These are phyloP conservation scores for Apiospora aurea DNA, from an alignment of 2,329 filamentous ascomycete genomes.

Conservation along the genomic window DNA sequence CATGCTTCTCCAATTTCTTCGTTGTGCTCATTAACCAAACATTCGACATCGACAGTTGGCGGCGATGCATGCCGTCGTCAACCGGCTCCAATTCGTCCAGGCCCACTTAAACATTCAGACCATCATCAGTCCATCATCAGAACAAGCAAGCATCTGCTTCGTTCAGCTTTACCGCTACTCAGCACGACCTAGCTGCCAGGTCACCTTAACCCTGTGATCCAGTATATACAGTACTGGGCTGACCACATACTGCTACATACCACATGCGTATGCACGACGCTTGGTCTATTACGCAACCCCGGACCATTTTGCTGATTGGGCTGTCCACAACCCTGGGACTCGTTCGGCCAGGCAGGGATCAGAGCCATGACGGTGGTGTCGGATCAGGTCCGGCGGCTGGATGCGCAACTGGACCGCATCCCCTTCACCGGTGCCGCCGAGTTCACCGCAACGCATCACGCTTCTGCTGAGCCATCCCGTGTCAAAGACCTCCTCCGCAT, in stretches of 20 bases:
- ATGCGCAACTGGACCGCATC: conserved; percentile 71
- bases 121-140: conserved; percentile 13
- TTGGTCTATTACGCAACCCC: conserved; percentile 5
- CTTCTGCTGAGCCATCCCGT: conserved; percentile 54
- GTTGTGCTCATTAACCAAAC: conserved; percentile 9
- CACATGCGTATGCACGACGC: neutral
- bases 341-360: conserved; percentile 1
- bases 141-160: conserved; percentile 10
- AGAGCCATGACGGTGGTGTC: conserved; percentile 15
- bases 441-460: conserved; percentile 45
- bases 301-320: neutral
- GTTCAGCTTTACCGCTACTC: conserved; percentile 16
- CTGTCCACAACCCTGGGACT: neutral
- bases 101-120: conserved; percentile 17
- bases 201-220: neutral
- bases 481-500: conserved; percentile 70
- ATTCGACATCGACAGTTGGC: conserved; percentile 18
- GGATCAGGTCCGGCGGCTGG: conserved; percentile 65
- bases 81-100: conserved; percentile 12
- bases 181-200: conserved; percentile 6
- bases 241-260: neutral
- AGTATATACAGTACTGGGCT: conserved; percentile 9
- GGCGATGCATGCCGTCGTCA: conserved; percentile 10
- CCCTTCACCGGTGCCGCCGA: conserved; percentile 55
- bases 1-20: neutral